Evolutionary conservation across 2,329 filamentous ascomycete species (phyloP), one percentile per base, ranked within the genome.

Genomic region (Canariomyces notabilis): DNA sequence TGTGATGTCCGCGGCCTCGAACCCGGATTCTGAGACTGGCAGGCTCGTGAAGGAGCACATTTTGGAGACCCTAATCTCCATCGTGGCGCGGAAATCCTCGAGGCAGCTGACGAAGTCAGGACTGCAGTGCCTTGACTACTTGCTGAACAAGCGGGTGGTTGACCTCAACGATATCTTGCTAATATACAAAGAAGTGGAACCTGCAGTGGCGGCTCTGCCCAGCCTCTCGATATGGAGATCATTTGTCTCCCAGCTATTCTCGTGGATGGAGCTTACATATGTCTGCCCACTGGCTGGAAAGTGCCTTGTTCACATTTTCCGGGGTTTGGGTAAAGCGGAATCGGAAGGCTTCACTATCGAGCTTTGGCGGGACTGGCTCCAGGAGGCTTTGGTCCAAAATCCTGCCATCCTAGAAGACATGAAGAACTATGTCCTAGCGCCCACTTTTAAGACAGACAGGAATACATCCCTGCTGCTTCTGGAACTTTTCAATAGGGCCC

Each of bases 41-140:
- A 57, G 55, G 11, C 49, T 60, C 3, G 67, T 74, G 23, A 77
- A 75, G 55, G 55, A 60, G 15, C 61, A 59, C 14, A 68, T 83
- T 6, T 57, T 82, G 14, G 62, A 71, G 20, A 74, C 68, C 5
- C 70, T 82, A 6, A 58, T 85, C 14, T 74, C 76, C 2, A 78
- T 83, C 12, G 73, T 87, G 34, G 72, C 75, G 18, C 74, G 78
- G 46, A 72, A 77, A 49, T 79, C 79, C 26, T 72, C 80, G 14
- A 81, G 78, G 52, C 76, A 81, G 8, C 71, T 83, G 42, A 80
- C 82, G 33, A 88, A 88, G 61, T 84, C 84, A 29, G 79, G 82
- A 6, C 75, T 89, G 50, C 82, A 83, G 58, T 77, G 77, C 14
- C 67, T 88, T 31, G 80, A 85, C 38, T 75, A 82, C 57, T 76